phyloP scores from a whole-genome alignment of 2,329 filamentous ascomycete species.

The Byssochlamys sp. region DNA sequence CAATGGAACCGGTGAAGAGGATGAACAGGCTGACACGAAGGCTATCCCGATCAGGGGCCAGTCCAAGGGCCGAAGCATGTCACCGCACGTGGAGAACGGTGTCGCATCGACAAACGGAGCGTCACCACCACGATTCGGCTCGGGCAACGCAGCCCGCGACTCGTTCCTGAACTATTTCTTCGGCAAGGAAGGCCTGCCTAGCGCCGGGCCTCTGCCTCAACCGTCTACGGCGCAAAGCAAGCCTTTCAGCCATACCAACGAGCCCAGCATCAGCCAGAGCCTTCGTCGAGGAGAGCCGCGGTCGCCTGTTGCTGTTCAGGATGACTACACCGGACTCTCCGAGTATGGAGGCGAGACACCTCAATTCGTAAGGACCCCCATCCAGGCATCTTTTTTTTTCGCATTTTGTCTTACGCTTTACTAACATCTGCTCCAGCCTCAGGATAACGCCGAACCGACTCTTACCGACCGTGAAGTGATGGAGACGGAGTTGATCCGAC shows the following conservation, averaged over 20 bases:
- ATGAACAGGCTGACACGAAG: constrained; percentile 50
- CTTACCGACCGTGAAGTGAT: constrained; percentile 92
- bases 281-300: constrained; percentile 56
- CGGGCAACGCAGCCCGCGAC: constrained; percentile 60
- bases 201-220: constrained; percentile 35
- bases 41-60: constrained; percentile 53
- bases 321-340: constrained; percentile 28
- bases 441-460: constrained; percentile 60
- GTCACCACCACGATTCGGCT: constrained; percentile 55
- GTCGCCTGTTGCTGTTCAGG: constrained; percentile 35
- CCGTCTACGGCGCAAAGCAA: constrained; percentile 38
- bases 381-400: not conserved
- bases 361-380: constrained; percentile 38
- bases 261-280: constrained; percentile 75
- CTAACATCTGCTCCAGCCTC: constrained; percentile 17
- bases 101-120: constrained; percentile 60
- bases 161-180: constrained; percentile 99
- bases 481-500: constrained; percentile 93
- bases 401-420: not conserved
- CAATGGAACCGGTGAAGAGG: constrained; percentile 65
- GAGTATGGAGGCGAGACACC: constrained; percentile 36
- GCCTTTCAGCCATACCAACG: constrained; percentile 68
- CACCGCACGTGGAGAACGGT: constrained; percentile 66
- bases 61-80: constrained; percentile 65
- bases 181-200: constrained; percentile 69